Evolutionary conservation across 306 rosid species (phyloP), one percentile per base, ranked within the genome.

Genomic region (Acacia melanoxylon): DNA sequence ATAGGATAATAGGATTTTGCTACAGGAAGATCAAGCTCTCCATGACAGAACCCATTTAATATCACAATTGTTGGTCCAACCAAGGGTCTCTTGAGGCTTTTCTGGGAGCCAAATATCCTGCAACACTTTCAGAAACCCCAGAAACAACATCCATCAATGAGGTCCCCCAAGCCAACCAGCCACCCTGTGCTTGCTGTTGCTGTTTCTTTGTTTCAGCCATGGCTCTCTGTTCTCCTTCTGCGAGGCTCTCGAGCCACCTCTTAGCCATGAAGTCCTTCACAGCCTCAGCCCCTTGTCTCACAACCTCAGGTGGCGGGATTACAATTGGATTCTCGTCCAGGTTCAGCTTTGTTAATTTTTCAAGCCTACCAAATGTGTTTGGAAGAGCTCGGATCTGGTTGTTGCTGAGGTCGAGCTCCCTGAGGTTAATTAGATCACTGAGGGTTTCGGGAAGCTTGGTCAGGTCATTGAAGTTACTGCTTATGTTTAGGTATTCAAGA

Each of bases 361-460:
- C 78, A 54, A 89, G 90, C 90, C 80, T 54, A 15, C 90, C 19
- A 29, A 89, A 84, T 2, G 90, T 54, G 81, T 80, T 66, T 31
- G 92, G 90, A 75, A 89, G 87, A 46, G 77, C 87, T 62, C 88
- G 86, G 45, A 89, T 85, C 70, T 89, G 92, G 77, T 89, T 89
- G 59, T 89, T 89, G 84, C 92, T 85, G 6, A 89, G 37, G 78
- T 89, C 88, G 22, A 89, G 87, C 87, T 82, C 92, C 40, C 49
- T 75, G 13, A 89, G 70, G 87, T 86, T 89, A 51, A 78, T 68
- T 51, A 89, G 71, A 86, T 85, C 77, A 20, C 90, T 79, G 62
- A 86, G 67, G 75, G 88, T 89, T 77, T 86, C 90, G 10, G 92
- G 92, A 62, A 89, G 87, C 73, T 72, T 83, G 19, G 86, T 86